phyloP scores from a whole-genome alignment of 805 yeast species.

The Spencermartinsiella europaea region DNA sequence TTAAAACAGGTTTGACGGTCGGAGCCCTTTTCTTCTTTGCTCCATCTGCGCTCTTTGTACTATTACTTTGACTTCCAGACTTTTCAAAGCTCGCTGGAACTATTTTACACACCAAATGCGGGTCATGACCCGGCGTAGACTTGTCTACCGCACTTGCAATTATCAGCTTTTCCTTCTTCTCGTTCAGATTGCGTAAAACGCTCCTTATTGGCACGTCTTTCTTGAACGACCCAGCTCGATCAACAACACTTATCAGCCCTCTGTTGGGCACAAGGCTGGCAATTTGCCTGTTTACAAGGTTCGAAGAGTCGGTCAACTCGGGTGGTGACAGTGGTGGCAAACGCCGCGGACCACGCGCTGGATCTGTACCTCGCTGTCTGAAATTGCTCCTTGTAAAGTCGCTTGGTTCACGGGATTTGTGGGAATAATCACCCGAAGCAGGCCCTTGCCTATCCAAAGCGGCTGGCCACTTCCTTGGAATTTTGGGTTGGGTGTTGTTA shows the following conservation, averaged over 20 bases:
- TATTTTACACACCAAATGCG: slow-evolving; percentile 23
- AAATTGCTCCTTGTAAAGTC: too few relatives aligned
- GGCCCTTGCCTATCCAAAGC: too few relatives aligned
- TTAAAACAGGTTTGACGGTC: slow-evolving; percentile 20
- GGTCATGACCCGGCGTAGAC: slow-evolving; percentile 13
- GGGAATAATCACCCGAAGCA: too few relatives aligned
- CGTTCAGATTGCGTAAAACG: slow-evolving; percentile 9
- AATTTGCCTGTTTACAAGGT: slow-evolving; percentile 19
- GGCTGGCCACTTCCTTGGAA: too few relatives aligned
- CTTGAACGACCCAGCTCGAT: slow-evolving; percentile 10
- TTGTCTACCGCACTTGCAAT: slow-evolving; percentile 17
- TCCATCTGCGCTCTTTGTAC: neutral
- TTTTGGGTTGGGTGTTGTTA: too few relatives aligned
- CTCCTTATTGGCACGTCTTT: slow-evolving; percentile 11
- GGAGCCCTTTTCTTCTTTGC: slow-evolving; percentile 11
- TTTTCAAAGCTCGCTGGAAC: slow-evolving; percentile 6
- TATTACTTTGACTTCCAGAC: neutral
- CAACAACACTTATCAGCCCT: slow-evolving; percentile 19
- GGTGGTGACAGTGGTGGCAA: too few relatives aligned
- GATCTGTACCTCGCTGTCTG: too few relatives aligned
- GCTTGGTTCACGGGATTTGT: too few relatives aligned
- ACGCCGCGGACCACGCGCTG: too few relatives aligned
- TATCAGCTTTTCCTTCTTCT: slow-evolving; percentile 12
- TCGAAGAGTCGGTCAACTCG: too few relatives aligned
- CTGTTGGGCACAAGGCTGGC: slow-evolving; percentile 20